phyloP scores from a whole-genome alignment of 75 land plant species.

The Ceratopteris richardii region DNA sequence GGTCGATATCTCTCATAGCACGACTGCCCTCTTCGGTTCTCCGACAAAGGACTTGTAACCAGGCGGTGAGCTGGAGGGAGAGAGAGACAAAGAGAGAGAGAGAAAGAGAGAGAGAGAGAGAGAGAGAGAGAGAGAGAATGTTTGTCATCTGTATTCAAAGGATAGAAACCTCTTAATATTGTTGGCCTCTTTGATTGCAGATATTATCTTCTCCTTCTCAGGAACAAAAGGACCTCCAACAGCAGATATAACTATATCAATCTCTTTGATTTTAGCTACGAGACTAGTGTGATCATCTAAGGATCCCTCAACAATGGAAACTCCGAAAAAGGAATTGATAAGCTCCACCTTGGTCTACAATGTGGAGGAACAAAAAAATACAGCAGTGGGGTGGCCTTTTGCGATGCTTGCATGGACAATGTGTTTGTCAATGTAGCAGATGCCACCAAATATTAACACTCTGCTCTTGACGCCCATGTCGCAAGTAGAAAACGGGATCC shows the following conservation, averaged over 20 bases:
- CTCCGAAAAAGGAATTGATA: constrained; percentile 26
- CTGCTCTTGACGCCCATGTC: constrained; percentile 26
- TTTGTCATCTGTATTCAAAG: constrained; percentile 59
- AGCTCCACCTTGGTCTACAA: constrained; percentile 32
- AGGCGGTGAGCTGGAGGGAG: no score
- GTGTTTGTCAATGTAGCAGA: constrained; percentile 61
- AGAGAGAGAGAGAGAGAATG: no score
- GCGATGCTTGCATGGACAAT: constrained; percentile 43
- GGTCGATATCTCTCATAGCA: no score
- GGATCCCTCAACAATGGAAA: constrained; percentile 20
- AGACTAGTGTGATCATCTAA: constrained; percentile 38
- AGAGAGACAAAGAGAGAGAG: no score
- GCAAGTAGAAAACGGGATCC: no score
- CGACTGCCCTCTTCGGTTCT: no score
- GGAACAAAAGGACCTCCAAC: constrained; percentile 47
- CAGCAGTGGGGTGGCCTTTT: constrained; percentile 48
- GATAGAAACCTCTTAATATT: constrained; percentile 64
- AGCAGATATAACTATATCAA: constrained; percentile 52
- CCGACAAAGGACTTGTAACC: no score
- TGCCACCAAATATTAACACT: constrained; percentile 58
- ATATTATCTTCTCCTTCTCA: constrained; percentile 53
- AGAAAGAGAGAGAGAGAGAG: no score
- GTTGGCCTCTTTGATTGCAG: constrained; percentile 68
- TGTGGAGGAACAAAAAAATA: constrained; percentile 35
- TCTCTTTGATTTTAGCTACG: constrained; percentile 37